Evolutionary conservation across 441 rosid species (phyloP), one percentile per base, ranked within the genome.

Genomic region (Geranium incanum): DNA sequence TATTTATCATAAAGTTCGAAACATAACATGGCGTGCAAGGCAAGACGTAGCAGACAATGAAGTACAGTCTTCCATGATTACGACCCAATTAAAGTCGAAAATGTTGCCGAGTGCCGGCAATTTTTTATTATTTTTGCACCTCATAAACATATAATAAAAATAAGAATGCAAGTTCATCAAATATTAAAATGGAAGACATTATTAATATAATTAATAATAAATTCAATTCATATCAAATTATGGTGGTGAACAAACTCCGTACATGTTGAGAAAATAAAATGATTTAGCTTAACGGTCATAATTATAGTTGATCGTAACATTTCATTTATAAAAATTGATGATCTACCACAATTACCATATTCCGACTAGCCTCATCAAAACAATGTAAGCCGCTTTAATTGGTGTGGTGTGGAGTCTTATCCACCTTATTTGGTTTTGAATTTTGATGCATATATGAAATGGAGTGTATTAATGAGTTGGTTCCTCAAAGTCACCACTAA

Each of bases 401-500:
- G 7, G 7, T 41, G 48, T 1, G 48, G 7, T 41, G 48, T 6
- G 48, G 11, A 41, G 11, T 50, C 15, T 50, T 50, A 3, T 11
- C 15, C 4, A 50, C 5, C 16, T 50, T 13, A 15, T 5, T 50
- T 50, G 15, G 16, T 50, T n/a, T 50, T 12, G 5, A 12, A 50
- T 50, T 28, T 28, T 28, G 33, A 28, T 28, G 33, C 33, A 28
- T 28, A 28, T 28, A 28, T 28, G 33, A 28, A 28, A 28, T 43
- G 33, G 33, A 41, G 48, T 4, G 48, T 6, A 9, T 12, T 4
- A 12, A 4, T 50, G 16, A 50, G 5, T n/a, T 55, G 62, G 18
- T 55, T 55, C 62, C 62, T 55, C 62, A 55, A 55, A n/a, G 62
- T 55, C 62, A 55, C 62, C 4, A 55, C 62, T 55, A 55, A 55